phyloP scores from a whole-genome alignment of 352 stramenopile genomes.

The Aphanomyces cochlioides region DNA sequence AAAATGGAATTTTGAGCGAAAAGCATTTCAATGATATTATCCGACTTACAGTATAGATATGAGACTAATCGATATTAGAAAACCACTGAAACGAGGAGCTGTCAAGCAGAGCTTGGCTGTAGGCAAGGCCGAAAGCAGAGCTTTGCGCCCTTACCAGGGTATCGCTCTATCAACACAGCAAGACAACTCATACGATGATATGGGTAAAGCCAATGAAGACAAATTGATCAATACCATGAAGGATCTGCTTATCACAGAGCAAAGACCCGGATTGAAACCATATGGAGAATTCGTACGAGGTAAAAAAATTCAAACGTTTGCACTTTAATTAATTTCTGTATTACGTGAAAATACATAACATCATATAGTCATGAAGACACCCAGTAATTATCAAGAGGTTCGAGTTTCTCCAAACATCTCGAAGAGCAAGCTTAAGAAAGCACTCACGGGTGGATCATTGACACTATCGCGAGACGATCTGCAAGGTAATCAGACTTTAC shows the following conservation, averaged over 20 bases:
- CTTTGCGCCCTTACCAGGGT: no score
- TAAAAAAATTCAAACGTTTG: neutral
- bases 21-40: neutral
- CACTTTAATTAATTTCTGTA: neutral
- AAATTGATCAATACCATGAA: conserved; percentile 6
- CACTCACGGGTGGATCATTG: neutral
- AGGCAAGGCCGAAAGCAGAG: no score
- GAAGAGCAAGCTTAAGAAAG: neutral
- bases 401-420: neutral
- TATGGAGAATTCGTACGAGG: neutral
- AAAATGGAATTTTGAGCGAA: neutral
- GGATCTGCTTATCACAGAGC: neutral
- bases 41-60: neutral
- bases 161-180: no score
- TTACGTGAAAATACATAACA: no score
- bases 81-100: no score
- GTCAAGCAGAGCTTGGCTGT: no score
- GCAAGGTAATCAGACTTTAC: neutral
- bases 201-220: neutral
- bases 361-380: neutral
- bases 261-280: neutral
- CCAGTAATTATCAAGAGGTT: neutral
- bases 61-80: neutral
- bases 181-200: neutral
- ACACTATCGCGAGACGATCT: conserved; percentile 2